Conservation (phyloP, 2,329 filamentous ascomycete species). For the Trichophyton benhamiae region DNA sequence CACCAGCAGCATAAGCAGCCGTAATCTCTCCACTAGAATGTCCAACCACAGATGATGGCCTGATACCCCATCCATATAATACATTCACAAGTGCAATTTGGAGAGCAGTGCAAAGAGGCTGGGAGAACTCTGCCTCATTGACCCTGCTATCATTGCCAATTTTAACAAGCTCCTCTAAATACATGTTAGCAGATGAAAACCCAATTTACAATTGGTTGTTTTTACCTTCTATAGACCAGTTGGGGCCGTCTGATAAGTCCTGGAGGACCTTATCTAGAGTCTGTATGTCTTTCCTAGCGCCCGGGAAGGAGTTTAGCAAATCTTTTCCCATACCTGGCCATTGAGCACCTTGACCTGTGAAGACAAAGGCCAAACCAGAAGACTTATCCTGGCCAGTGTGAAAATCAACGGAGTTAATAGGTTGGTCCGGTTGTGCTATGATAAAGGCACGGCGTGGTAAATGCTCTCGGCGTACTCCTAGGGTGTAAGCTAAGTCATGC, state of each 20-base stretch:
- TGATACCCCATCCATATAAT: constrained; percentile 12
- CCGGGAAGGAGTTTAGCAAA: constrained; percentile 5
- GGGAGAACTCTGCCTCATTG: constrained; percentile 8
- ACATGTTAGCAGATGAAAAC: background rate
- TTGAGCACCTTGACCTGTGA: constrained; percentile 16
- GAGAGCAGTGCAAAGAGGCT: constrained; percentile 17
- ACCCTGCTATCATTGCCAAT: background rate
- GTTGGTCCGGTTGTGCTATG: background rate
- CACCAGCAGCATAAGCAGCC: constrained; percentile 17
- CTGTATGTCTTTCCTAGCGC: background rate
- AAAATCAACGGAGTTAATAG: too few relatives aligned
- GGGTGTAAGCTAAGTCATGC: constrained; percentile 3
- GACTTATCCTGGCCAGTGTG: background rate
- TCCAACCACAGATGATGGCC: constrained; percentile 15
- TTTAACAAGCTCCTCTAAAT: constrained; percentile 1
- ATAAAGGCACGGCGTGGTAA: constrained; percentile 2
- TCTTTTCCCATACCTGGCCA: constrained; percentile 15
- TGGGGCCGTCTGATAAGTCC: background rate
- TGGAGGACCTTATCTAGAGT: background rate
- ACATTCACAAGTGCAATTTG: constrained; percentile 18
- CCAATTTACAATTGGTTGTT: background rate
- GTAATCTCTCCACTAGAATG: constrained; percentile 22
- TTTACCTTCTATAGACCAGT: background rate
- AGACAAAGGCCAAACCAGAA: constrained; percentile 5
- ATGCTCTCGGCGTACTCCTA: constrained; percentile 5